Evolutionary conservation across 2,329 filamentous ascomycete genomes (phyloP).

Genomic region (Botrytis aclada): DNA sequence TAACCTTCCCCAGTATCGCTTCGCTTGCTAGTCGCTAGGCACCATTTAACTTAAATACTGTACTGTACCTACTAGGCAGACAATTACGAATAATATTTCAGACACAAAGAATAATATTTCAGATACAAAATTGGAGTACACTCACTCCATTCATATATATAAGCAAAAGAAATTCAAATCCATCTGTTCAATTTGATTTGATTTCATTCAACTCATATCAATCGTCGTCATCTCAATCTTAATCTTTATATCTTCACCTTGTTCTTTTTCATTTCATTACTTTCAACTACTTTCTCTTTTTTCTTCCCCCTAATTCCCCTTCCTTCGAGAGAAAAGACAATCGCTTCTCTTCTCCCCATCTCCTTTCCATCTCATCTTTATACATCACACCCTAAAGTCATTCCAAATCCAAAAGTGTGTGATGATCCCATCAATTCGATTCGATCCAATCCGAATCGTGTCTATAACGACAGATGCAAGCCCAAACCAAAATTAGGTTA

Average conservation of each 20-base stretch:
- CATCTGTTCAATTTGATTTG: background rate
- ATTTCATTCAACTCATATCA: slow-evolving; percentile 3
- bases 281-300: background rate
- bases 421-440: background rate
- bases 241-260: background rate
- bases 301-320: too few relatives aligned
- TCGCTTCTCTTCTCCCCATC: background rate
- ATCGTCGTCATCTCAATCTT: background rate
- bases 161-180: background rate
- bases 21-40: too few relatives aligned
- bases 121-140: background rate
- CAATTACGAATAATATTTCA: background rate
- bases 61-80: too few relatives aligned
- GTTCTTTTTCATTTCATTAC: slow-evolving; percentile 2
- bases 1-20: too few relatives aligned
- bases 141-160: background rate
- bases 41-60: background rate
- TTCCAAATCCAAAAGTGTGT: slow-evolving; percentile 11
- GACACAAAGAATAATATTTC: background rate
- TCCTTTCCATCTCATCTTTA: background rate
- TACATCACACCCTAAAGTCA: background rate
- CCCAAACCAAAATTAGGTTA: background rate
- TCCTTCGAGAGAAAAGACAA: too few relatives aligned
- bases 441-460: background rate
- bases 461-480: slow-evolving; percentile 8